Conservation (phyloP, 2,329 filamentous ascomycete species). For the Penicillium sumatraense region DNA sequence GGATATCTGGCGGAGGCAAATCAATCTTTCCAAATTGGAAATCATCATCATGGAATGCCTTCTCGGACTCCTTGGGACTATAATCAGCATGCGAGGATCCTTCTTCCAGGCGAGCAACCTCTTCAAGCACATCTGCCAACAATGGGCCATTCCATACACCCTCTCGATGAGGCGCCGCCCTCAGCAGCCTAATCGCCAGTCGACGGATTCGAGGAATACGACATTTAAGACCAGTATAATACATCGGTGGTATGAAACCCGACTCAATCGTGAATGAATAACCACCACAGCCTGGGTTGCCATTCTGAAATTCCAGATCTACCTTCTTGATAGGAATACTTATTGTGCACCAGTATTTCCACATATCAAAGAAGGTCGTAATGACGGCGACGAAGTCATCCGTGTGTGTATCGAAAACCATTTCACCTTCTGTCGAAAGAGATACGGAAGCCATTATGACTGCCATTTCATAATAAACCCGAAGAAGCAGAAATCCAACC, state of each 20-base stretch:
- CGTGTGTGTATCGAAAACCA: conserved; percentile 29
- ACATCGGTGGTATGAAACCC: conserved; percentile 38
- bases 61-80: not conserved
- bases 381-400: conserved; percentile 25
- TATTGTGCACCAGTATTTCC: conserved; percentile 9
- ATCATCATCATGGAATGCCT: not conserved
- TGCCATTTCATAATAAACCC: conserved; percentile 49
- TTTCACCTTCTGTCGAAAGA: conserved; percentile 22
- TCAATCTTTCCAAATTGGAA: conserved; percentile 1
- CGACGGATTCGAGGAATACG: conserved; percentile 35
- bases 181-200: conserved; percentile 24
- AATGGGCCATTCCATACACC: conserved; percentile 24
- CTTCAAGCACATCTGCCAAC: conserved; percentile 18
- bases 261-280: conserved; percentile 32
- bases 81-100: not conserved
- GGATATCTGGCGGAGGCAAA: conserved; percentile 8
- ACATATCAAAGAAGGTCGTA: conserved; percentile 12
- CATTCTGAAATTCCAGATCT: not conserved
- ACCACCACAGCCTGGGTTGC: not conserved
- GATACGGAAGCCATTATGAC: conserved; percentile 44
- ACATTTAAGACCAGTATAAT: conserved; percentile 39
- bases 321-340: conserved; percentile 4
- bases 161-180: conserved; percentile 20
- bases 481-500: conserved; percentile 38
- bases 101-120: conserved; percentile 17